Evolutionary conservation across 495 filamentous ascomycete species (phyloP), one percentile per base, ranked within the genome.

Genomic region (Annulohypoxylon nitens): DNA sequence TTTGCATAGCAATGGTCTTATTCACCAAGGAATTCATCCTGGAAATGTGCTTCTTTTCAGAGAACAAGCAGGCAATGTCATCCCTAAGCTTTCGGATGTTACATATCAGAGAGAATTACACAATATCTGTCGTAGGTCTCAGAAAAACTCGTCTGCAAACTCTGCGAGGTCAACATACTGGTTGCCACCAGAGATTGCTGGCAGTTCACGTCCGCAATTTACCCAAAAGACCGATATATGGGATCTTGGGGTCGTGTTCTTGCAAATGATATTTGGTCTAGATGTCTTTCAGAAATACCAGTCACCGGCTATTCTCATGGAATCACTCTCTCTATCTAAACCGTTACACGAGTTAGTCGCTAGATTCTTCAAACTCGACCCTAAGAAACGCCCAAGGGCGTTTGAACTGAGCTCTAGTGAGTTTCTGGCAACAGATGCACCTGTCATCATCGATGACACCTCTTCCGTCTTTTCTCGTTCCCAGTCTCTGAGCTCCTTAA

Each of bases 261-360:
- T 97, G 30, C 95, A 98, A 78, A 97, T 98, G 94, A 84, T 93
- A n/a, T 96, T 97, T 76, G 96, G 96, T 26, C 81, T 92, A 61
- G 87, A 92, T 73, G 88, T 94, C 9, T 81, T 92, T 25, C 84
- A 91, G 59, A 90, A 90, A 66, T 94, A 97, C 75, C 90, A 87
- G 23, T 97, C 93, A 0, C 94, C 94, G 8, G 86, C 87, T 48
- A 87, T 89, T 20, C 78, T 97, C 53, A 81, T 93, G 55, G 88
- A 91, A 7, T 85, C 84, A 3, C 75, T 87, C 18, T 77, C 81
- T 37, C 82, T 97, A 16, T 94, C 94, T 0, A 86, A 87, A 33
- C 87, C 95, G 11, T 79, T 97, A 48, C 87, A 90, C 50, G 95
- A 97, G 73, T 83, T 98, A 55, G 83, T 97, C 7, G 85, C 87